Evolutionary conservation across 1,139 yeast genomes (phyloP), one percentile per base, ranked within the genome.

Genomic region (Magnusiomyces tetraspermus): DNA sequence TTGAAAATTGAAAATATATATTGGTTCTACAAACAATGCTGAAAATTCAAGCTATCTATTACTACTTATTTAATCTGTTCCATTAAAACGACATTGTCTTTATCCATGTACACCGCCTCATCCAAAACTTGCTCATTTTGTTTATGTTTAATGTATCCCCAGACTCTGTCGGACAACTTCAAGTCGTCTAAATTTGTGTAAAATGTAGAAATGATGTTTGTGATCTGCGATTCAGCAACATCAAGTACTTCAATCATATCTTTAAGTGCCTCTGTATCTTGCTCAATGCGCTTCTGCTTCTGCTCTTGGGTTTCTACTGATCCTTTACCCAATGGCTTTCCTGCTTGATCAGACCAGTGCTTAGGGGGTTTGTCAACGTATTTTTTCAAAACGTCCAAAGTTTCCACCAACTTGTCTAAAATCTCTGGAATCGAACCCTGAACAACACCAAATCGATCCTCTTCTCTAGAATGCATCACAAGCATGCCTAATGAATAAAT

Each of bases 371-470:
- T 50, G 21, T 51, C 51, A 6, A 63, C 50, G 30, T 60, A 61
- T 41, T 58, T 54, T 21, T 63, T 66, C 22, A 70, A 54, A 17
- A 59, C 56, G 8, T 55, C 50, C 36, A 67, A 57, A 1, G 68
- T 56, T 43, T 58, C 54, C 45, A 67, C 62, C 44, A 67, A 56
- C n/a, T 55, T 56, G 41, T 56, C 60, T 44, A 72, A 58, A 23
- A 65, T 61, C 10, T 59, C 58, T 2, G 71, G 68, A 37, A 72
- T 66, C 28, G 70, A 70, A 19, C 63, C 59, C 56, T 72, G 75
- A 5, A 72, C 76, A 6, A 63, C 65, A 6, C 76, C 76, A 49
- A 60, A 63, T 3, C 60, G 56, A 54, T 72, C 76, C 50, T 72
- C 76, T 5, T 59, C 60, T 23, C 62, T 54, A 2, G 72, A 67